phyloP scores from a whole-genome alignment of 225 moss, liverwort and hornwort species.

The Marchantia polymorpha region DNA sequence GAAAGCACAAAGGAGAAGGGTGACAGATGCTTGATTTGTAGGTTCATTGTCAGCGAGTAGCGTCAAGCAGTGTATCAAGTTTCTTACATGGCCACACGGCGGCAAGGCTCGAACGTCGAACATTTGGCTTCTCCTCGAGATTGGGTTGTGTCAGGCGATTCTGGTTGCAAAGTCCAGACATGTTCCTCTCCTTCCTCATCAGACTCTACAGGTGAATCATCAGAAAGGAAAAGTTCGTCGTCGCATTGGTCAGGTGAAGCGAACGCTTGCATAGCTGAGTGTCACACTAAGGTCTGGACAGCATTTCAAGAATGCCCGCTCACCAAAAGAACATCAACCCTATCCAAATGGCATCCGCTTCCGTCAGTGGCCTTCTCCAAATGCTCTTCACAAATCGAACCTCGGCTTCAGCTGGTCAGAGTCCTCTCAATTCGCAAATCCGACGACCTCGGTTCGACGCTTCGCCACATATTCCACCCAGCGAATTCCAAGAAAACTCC shows the following conservation, averaged over 20 bases:
- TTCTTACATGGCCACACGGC: slow-evolving; percentile 6
- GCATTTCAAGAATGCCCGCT: neutral
- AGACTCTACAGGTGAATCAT: neutral
- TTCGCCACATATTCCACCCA: too few species aligned
- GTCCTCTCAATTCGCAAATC: too few species aligned
- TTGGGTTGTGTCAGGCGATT: neutral
- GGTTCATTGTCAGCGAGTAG: neutral
- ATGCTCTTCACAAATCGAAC: too few species aligned
- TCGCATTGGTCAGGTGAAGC: neutral
- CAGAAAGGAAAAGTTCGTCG: slow-evolving; percentile 3
- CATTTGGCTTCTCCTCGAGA: neutral
- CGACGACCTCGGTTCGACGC: too few species aligned
- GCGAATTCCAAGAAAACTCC: too few species aligned
- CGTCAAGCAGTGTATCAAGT: neutral
- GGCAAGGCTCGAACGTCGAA: neutral
- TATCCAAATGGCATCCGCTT: too few species aligned
- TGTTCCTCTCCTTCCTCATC: neutral
- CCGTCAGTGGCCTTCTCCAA: too few species aligned
- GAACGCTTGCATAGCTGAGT: slow-evolving; percentile 7
- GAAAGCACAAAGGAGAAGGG: neutral
- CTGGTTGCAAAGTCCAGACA: neutral
- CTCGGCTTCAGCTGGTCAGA: too few species aligned
- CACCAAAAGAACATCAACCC: too few species aligned
- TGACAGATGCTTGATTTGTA: neutral
- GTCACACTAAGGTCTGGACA: neutral